A percentile compares a stretch with the other conserved stretches of the same genome.
These are phyloP conservation scores for Ogataea methanolica DNA, from an alignment of 805 yeast genomes.

Conservation along the genomic window DNA sequence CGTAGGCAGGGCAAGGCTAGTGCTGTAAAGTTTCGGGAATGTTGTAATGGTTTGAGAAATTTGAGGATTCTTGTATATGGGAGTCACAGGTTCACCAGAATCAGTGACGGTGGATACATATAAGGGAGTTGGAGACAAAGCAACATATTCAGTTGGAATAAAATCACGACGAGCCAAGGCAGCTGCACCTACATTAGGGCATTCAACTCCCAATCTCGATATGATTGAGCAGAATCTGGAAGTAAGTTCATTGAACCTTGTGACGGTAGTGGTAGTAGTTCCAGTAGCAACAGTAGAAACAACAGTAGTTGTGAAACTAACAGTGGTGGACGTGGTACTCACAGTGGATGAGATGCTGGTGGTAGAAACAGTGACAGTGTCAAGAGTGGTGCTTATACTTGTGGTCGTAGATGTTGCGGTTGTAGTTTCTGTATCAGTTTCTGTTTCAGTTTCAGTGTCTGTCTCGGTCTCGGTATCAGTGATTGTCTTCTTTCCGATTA, in stretches of 20 bases:
- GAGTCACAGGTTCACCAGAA: too few species aligned
- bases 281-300: slow-evolving; percentile 4
- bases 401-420: slow-evolving; percentile 1
- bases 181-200: slow-evolving; percentile 7
- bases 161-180: slow-evolving; percentile 8
- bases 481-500: slow-evolving; percentile 15
- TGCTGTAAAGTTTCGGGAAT: not conserved
- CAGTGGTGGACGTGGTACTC: slow-evolving; percentile 5
- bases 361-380: slow-evolving; percentile 6
- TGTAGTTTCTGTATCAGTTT: slow-evolving; percentile 8
- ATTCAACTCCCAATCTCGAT: slow-evolving; percentile 15
- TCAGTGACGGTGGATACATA: too few species aligned
- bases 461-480: slow-evolving; percentile 12
- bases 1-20: not conserved
- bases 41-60: too few species aligned
- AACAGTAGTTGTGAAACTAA: slow-evolving; percentile 4
- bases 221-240: slow-evolving; percentile 17
- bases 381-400: not conserved
- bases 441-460: slow-evolving; percentile 8
- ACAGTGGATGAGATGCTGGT: slow-evolving; percentile 5
- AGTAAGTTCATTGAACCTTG: slow-evolving; percentile 12
- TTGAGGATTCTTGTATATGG: too few species aligned
- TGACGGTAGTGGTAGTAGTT: slow-evolving; percentile 10
- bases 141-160: not conserved
- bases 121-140: not conserved